Evolutionary conservation across 352 stramenopile genomes (phyloP).

Genomic region (Globisporangium sylvaticum): DNA sequence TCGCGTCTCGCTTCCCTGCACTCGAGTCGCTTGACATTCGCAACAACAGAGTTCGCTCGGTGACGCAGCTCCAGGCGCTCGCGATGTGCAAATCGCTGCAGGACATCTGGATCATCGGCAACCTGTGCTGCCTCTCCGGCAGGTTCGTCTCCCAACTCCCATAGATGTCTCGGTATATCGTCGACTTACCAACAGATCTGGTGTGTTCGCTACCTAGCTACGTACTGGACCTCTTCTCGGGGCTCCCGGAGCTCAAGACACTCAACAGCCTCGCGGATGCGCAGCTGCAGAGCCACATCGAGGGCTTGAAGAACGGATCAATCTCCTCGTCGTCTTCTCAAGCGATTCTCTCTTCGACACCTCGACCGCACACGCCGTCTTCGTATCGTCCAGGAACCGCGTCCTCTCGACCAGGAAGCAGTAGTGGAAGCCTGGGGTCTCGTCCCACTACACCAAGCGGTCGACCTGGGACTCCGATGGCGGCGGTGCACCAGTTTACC

Average conservation of each 20-base stretch:
- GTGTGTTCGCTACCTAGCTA: constrained; percentile 30
- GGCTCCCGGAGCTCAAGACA: constrained; percentile 54
- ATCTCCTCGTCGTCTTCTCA: constrained; percentile 24
- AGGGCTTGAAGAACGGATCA: constrained; percentile 38
- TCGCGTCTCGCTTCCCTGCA: constrained; percentile 33
- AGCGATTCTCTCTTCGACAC: constrained; percentile 23
- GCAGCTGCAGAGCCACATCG: constrained; percentile 36
- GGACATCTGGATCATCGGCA: constrained; percentile 69
- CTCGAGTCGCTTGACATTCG: constrained; percentile 74
- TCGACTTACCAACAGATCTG: not conserved
- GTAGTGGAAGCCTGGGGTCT: constrained; percentile 3
- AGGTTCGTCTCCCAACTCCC: constrained; percentile 21
- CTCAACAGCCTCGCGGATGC: constrained; percentile 53
- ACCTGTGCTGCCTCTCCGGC: constrained; percentile 54
- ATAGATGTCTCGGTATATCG: not conserved
- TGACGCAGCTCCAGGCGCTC: constrained; percentile 19
- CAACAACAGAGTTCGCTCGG: constrained; percentile 45
- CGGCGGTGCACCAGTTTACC: constrained; percentile 42
- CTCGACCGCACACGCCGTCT: constrained; percentile 34
- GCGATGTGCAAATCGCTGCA: constrained; percentile 27
- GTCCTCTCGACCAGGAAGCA: constrained; percentile 31
- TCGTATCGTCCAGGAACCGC: constrained; percentile 22
- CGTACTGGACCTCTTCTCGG: constrained; percentile 39
- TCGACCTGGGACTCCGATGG: constrained; percentile 25
- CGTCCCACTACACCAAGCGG: constrained; percentile 27